phyloP scores from a whole-genome alignment of 768 basidiomycete species.

The Rhizopogon vulgaris region DNA sequence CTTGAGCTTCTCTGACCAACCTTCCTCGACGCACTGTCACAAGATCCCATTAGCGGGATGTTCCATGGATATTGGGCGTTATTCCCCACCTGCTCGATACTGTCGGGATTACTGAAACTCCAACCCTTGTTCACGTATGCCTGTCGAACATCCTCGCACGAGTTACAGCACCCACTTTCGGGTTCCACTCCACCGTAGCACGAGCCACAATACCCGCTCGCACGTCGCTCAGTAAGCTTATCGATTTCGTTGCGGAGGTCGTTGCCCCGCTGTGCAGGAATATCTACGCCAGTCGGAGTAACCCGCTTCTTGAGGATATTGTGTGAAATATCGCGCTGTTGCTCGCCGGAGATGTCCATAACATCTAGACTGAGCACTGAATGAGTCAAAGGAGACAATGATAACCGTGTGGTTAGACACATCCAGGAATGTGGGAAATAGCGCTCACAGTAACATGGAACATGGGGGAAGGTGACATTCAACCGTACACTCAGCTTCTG shows the following conservation, averaged over 20 bases:
- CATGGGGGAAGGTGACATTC: conserved; percentile 92
- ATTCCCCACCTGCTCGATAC: conserved; percentile 81
- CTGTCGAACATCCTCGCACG: conserved; percentile 90
- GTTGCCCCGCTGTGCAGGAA: conserved; percentile 47
- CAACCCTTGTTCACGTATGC: conserved; percentile 90
- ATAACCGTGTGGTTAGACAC: neutral
- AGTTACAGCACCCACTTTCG: conserved; percentile 84
- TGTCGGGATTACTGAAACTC: conserved; percentile 89
- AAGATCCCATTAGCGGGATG: neutral
- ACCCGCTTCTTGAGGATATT: conserved; percentile 83
- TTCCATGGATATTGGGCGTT: neutral
- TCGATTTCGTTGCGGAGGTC: conserved; percentile 88
- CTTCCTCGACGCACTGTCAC: conserved; percentile 80
- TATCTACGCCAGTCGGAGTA: conserved; percentile 47
- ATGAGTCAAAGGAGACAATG: neutral
- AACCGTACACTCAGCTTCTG: conserved; percentile 89
- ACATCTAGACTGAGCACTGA: conserved; percentile 92
- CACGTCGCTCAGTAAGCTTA: conserved; percentile 57
- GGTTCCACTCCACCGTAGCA: conserved; percentile 88
- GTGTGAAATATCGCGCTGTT: conserved; percentile 86
- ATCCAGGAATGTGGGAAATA: neutral
- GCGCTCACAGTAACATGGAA: conserved; percentile 92
- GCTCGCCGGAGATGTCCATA: conserved; percentile 97
- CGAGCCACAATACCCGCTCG: conserved; percentile 80
- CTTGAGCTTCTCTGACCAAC: conserved; percentile 90